A percentile compares a stretch with the other conserved stretches of the same genome.
Conservation (phyloP, 257 asterid genomes). For the Solanum tarijense region DNA sequence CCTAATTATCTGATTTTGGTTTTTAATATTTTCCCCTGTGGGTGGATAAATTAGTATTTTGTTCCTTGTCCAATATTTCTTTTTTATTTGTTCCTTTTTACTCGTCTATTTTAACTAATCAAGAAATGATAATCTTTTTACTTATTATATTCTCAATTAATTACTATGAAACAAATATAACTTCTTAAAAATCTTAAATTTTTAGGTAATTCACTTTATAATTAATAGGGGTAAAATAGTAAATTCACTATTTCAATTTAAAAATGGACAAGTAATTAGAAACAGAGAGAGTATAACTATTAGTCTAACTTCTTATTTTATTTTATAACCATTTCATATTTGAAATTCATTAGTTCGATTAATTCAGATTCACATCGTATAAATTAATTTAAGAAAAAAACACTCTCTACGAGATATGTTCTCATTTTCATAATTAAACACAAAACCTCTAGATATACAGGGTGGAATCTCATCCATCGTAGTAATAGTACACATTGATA, state of each 20-base stretch:
- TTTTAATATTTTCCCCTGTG: background rate
- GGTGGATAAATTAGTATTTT: background rate
- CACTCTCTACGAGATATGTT: rapidly evolving
- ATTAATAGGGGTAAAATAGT: too few species aligned
- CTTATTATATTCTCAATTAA: rapidly evolving
- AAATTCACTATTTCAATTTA: too few species aligned
- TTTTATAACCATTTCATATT: background rate
- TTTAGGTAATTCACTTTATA: too few species aligned
- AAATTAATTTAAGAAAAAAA: background rate
- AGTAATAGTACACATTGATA: background rate
- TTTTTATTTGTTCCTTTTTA: too few species aligned
- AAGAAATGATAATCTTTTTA: too few species aligned
- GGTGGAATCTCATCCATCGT: background rate
- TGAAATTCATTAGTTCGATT: background rate
- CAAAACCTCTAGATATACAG: background rate
- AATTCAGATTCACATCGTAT: background rate
- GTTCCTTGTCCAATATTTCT: background rate
- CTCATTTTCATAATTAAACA: background rate
- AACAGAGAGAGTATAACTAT: background rate
- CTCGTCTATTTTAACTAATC: too few species aligned
- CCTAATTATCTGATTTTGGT: background rate
- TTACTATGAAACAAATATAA: too few species aligned
- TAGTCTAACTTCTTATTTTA: background rate
- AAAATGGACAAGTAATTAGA: too few species aligned
- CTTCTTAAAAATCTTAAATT: too few species aligned